These are phyloP conservation scores for Centaurea solstitialis DNA, from an alignment of 129 eudicot species.

Conservation along the genomic window DNA sequence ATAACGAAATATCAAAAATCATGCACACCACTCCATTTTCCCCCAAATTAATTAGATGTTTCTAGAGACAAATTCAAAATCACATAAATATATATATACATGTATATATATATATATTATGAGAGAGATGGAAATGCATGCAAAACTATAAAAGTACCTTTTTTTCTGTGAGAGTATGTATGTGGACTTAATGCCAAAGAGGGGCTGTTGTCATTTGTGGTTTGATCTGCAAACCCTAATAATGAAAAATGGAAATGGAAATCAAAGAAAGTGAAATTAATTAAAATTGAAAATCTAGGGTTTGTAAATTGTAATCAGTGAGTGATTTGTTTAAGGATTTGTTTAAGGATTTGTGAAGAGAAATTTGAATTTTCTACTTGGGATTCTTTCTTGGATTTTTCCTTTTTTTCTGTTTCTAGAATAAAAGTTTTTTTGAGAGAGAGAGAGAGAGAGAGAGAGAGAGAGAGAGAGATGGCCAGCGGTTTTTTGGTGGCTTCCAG, in stretches of 20 bases:
- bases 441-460: constrained; percentile 23
- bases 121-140: constrained; percentile 4
- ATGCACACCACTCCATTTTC: neutral
- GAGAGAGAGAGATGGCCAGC: constrained; percentile 32
- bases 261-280: neutral
- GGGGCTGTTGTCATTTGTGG: constrained; percentile 13
- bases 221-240: constrained; percentile 31
- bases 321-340: constrained; percentile 9
- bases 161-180: neutral
- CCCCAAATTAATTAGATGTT: neutral
- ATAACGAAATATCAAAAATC: too few species aligned
- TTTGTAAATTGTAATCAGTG: too few species aligned
- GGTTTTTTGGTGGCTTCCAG: constrained; percentile 50
- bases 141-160: constrained; percentile 22
- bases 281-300: constrained; percentile 24
- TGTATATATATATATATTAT: too few species aligned
- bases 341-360: constrained; percentile 8
- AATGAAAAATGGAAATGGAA: neutral
- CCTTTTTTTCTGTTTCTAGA: neutral
- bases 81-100: neutral
- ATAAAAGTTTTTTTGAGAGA: too few species aligned
- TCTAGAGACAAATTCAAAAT: neutral
- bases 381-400: constrained; percentile 9
- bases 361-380: constrained; percentile 15
- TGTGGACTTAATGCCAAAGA: neutral